Base-by-base conservation (phyloP, 2,329 filamentous ascomycete species). In the Alternaria infectoria region DNA sequence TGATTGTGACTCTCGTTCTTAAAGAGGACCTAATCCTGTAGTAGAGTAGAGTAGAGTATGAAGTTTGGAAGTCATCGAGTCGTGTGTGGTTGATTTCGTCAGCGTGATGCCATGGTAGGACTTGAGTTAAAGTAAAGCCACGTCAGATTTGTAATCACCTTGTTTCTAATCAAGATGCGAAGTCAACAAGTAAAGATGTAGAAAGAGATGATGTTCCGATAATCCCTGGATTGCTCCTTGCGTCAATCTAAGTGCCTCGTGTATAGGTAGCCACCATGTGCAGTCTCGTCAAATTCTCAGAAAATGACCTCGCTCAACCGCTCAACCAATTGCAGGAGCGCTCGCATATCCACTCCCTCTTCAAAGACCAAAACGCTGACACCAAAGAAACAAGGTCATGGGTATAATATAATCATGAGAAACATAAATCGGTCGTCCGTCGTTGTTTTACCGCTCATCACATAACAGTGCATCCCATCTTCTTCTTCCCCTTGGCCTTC, bases 391-490 rank as follows among this genome's bases (percentile, higher is more conserved):
- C 47, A 54, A 43, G 15, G 2, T 23, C 23, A 2, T 56, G 54
- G 54, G 54, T 56, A 56, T 56, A 56, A 46, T 49, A 46, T 56
- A 46, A 10, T 23, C 23, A 50, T 45, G 36, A 59, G 19, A 58
- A 45, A 57, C 25, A 52, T 43, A 54, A 54, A 19, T 40, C n/a
- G 8, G 36, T 13, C 19, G 12, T 36, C 11, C 32, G 10, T 46
- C 23, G 10, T 19, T 30, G 11, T 12, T 21, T 30, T 15, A 9
- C n/a, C n/a, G 23, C n/a, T 47, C 19, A 30, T 61, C 54, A 72
- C 70, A 72, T 72, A 9, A 71, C 50, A 23, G 57, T 51, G 64
- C 72, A 75, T 0, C 46, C 65, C 40, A 68, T 51, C 58, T 47
- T 73, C 69, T 58, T 73, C 61, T 54, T 71, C 54, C 51, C 51